Conservation (phyloP, 2,329 filamentous ascomycete species). For the Aspergillus sp. region DNA sequence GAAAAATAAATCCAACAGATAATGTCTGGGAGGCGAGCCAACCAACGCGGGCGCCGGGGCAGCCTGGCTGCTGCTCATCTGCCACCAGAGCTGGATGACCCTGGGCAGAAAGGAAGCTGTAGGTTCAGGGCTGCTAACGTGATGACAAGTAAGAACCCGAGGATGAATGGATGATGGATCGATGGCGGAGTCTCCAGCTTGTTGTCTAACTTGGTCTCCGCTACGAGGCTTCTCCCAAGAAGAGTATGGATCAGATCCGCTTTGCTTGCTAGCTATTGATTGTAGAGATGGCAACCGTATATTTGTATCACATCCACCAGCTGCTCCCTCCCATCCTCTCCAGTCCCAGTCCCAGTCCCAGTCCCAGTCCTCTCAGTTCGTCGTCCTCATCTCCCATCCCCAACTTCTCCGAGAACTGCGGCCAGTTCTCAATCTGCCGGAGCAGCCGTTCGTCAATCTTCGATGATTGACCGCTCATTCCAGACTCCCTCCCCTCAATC, state of each 20-base stretch:
- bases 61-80: slow-evolving; percentile 10
- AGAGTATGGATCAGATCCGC: not conserved
- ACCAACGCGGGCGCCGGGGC: not conserved
- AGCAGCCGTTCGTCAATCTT: not conserved
- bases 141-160: slow-evolving; percentile 6
- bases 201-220: not conserved
- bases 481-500: not conserved
- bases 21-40: not conserved
- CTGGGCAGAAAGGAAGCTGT: not conserved
- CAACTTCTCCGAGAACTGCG: not conserved
- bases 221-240: not conserved
- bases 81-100: slow-evolving; percentile 8
- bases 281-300: not conserved
- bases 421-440: not conserved
- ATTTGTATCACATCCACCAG: slow-evolving; percentile 17
- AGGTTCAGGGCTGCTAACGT: slow-evolving; percentile 8
- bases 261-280: not conserved
- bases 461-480: slow-evolving; percentile 19
- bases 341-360: not conserved
- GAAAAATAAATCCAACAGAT: not conserved
- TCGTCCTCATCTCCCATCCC: no score
- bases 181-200: not conserved
- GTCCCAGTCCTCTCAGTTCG: not conserved
- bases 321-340: not conserved
- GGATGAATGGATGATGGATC: slow-evolving; percentile 3